Conservation (phyloP, 192 early-diverging fungal genomes). For the Polychytrium aggregatum region DNA sequence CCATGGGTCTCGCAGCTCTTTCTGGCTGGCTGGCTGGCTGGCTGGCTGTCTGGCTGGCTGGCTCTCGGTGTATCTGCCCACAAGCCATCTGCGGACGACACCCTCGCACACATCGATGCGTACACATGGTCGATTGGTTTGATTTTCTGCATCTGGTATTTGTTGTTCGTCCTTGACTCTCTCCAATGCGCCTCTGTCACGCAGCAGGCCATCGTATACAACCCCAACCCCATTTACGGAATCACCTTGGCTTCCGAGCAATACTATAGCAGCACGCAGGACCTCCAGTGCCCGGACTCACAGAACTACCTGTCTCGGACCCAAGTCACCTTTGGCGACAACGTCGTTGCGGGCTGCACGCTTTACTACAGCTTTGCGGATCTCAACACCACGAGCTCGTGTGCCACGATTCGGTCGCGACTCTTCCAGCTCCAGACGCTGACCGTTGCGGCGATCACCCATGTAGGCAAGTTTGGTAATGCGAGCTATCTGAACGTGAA, state of each 20-base stretch:
- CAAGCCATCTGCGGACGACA: too few species aligned
- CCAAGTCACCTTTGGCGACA: constrained; percentile 11
- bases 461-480: constrained; percentile 13
- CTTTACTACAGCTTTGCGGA: constrained; percentile 9
- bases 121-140: too few species aligned
- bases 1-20: too few species aligned
- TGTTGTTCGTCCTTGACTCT: too few species aligned
- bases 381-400: constrained; percentile 15
- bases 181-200: background rate
- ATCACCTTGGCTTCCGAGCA: constrained; percentile 16
- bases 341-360: constrained; percentile 8
- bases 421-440: constrained; percentile 3
- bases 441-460: background rate
- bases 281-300: constrained; percentile 7
- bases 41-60: too few species aligned
- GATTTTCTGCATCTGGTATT: too few species aligned
- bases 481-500: constrained; percentile 6
- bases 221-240: constrained; percentile 3
- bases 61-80: too few species aligned
- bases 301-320: background rate
- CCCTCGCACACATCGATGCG: too few species aligned
- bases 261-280: constrained; percentile 30
- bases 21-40: too few species aligned
- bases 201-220: constrained; percentile 2
- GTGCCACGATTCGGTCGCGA: background rate